phyloP scores from a whole-genome alignment of 2,329 filamentous ascomycete genomes.

The Dactylellina drechsleri region DNA sequence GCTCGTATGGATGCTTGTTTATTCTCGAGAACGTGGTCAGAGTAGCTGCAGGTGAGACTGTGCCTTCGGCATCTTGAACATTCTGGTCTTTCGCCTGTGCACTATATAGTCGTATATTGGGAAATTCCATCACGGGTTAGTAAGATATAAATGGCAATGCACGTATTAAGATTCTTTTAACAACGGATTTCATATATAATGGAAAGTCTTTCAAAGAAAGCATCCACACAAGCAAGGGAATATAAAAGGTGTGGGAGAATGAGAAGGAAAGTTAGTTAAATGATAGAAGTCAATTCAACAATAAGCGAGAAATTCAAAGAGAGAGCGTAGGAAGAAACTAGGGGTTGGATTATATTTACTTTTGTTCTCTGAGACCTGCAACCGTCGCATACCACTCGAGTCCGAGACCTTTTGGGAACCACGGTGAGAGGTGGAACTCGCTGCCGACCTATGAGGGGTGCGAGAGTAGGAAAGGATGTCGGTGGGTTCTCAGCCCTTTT shows the following conservation, averaged over 20 bases:
- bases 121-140: no score
- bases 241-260: not conserved
- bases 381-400: not conserved
- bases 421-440: not conserved
- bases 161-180: no score
- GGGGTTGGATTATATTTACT: not conserved
- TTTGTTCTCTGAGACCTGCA: slow-evolving; percentile 9
- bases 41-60: not conserved
- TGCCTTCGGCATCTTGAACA: slow-evolving; percentile 4
- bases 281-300: slow-evolving; percentile 6
- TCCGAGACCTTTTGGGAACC: not conserved
- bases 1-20: not conserved
- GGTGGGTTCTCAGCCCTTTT: slow-evolving; percentile 6
- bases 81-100: slow-evolving; percentile 1
- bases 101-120: not conserved
- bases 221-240: not conserved
- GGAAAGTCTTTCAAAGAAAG: not conserved
- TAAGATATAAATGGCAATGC: no score
- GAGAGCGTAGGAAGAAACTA: no score
- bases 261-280: not conserved
- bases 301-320: not conserved
- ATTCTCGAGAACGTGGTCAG: not conserved
- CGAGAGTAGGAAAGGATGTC: not conserved
- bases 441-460: not conserved
- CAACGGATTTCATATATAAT: not conserved